Base-by-base conservation (phyloP, 768 basidiomycete species). In the Psilocybe cubensis region DNA sequence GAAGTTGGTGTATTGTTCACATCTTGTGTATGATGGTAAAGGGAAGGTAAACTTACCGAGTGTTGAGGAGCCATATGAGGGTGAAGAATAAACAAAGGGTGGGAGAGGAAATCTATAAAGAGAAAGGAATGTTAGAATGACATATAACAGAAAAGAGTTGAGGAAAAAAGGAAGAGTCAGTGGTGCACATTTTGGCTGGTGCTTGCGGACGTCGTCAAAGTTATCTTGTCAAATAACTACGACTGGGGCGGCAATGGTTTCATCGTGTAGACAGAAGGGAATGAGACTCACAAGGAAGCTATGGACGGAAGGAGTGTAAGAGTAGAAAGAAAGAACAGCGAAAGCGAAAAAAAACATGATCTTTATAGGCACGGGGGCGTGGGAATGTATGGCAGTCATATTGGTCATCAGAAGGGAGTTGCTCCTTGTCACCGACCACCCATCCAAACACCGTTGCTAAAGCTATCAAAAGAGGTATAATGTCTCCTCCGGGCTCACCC, bases 231-330 rank as follows among this genome's bases (percentile, higher is more conserved):
- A 63, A 57, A 60, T 63, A 69, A 79, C 83, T 87, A 86, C 76
- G 86, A 86, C 86, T 87, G 86, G 86, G 86, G 86, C 86, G 85
- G 85, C 86, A 86, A 79, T 70, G 81, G 80, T 81, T 75, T 85
- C 86, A 85, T 87, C 86, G 79, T 23, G 43, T 28, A 55, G 23
- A 58, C 49, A 57, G 23, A 35, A 41, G 45, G 47, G 21, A 57
- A 44, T n/a, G 41, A 23, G 33, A 35, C 49, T 51, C 18, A 29
- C 52, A 25, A 43, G n/a, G 27, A 51, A 20, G 4, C 20, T 35
- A 38, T 51, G 35, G 20, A 60, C 21, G 44, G 48, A n/a, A n/a
- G n/a, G n/a, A n/a, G n/a, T n/a, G 52, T 41, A 44, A 25, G 52
- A 40, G 40, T 47, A 31, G 40, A 31, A 18, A 46, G 43, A 43